phyloP scores from a whole-genome alignment of 768 basidiomycete species.

The Lentinula guzmanii region DNA sequence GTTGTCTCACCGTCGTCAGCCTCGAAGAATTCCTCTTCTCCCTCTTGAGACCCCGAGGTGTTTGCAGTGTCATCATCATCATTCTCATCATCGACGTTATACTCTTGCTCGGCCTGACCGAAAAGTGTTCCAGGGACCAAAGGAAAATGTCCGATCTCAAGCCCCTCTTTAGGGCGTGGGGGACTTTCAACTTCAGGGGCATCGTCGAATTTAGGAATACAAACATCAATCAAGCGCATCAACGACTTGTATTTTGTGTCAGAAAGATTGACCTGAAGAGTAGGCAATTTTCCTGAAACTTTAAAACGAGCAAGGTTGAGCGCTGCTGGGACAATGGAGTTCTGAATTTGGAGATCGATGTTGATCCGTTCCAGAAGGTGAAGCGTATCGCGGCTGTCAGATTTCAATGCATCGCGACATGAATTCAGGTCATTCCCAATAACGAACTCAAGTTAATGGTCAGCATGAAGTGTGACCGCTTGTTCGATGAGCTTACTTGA shows the following conservation, averaged over 20 bases:
- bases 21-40: slow-evolving; percentile 65
- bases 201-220: slow-evolving; percentile 73
- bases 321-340: slow-evolving; percentile 84
- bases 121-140: slow-evolving; percentile 49
- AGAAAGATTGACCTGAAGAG: slow-evolving; percentile 83
- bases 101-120: slow-evolving; percentile 50
- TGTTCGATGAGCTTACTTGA: slow-evolving; percentile 52
- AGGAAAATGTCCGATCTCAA: slow-evolving; percentile 34
- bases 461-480: neutral
- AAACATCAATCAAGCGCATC: slow-evolving; percentile 89
- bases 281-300: slow-evolving; percentile 82
- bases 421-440: slow-evolving; percentile 79
- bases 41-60: slow-evolving; percentile 21
- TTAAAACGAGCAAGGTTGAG: slow-evolving; percentile 85
- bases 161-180: slow-evolving; percentile 8
- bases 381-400: slow-evolving; percentile 49
- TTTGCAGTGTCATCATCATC: slow-evolving; percentile 24
- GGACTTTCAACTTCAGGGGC: slow-evolving; percentile 13
- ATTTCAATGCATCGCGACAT: slow-evolving; percentile 74
- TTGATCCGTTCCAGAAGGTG: slow-evolving; percentile 92
- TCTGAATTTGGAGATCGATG: slow-evolving; percentile 84
- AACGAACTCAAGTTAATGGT: slow-evolving; percentile 60
- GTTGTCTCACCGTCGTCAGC: slow-evolving; percentile 55
- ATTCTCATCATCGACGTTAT: slow-evolving; percentile 57
- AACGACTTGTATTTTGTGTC: slow-evolving; percentile 88